Conservation (phyloP, 169 alveolate species). For the Plasmodium relictum region DNA sequence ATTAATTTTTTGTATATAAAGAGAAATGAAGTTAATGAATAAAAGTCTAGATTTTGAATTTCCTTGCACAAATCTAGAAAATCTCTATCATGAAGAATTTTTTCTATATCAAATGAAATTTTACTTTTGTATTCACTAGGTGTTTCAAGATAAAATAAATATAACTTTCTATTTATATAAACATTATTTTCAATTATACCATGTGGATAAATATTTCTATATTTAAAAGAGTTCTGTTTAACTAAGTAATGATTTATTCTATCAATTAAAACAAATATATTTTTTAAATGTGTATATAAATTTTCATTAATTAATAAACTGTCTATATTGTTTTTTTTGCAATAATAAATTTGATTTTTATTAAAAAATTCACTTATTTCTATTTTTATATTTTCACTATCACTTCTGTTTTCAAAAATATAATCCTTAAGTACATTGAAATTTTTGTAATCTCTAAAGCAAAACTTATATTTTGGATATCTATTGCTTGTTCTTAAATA, state of each 20-base stretch:
- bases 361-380: neutral
- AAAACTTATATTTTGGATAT: constrained; percentile 8
- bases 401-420: neutral
- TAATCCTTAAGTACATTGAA: constrained; percentile 29
- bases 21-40: constrained; percentile 19
- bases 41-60: constrained; percentile 31
- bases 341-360: neutral
- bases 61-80: neutral
- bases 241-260: constrained; percentile 18
- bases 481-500: neutral
- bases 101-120: neutral
- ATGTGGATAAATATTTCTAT: neutral
- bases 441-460: neutral
- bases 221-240: constrained; percentile 7
- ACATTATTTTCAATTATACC: constrained; percentile 21
- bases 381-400: neutral
- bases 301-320: constrained; percentile 4
- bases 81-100: neutral
- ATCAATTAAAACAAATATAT: constrained; percentile 21
- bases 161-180: constrained; percentile 18
- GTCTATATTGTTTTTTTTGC: constrained; percentile 1
- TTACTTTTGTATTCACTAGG: constrained; percentile 5
- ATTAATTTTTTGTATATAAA: constrained; percentile 13
- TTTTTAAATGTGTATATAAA: constrained; percentile 22
- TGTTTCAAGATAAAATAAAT: constrained; percentile 15